A percentile compares a stretch with the other conserved stretches of the same genome.
Conservation (phyloP, 2,329 filamentous ascomycete species). For the Alternaria burnsii region DNA sequence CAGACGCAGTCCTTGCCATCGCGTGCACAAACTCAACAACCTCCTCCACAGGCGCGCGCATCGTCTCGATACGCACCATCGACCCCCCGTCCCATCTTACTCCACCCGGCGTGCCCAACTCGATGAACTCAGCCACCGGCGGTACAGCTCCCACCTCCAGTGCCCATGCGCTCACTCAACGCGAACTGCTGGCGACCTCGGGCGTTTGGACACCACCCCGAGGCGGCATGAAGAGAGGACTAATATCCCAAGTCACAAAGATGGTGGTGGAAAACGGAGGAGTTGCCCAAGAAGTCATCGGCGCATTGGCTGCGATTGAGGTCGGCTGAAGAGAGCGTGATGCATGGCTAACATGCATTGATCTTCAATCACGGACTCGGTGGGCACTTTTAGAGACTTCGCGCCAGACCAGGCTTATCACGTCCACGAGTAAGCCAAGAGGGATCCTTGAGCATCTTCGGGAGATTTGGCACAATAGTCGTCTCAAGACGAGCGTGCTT, state of each 20-base stretch:
- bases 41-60: slow-evolving; percentile 37
- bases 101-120: slow-evolving; percentile 58
- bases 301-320: slow-evolving; percentile 80
- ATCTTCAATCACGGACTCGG: slow-evolving; percentile 3
- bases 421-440: slow-evolving; percentile 1
- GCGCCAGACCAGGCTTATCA: neutral
- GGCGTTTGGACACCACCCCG: slow-evolving; percentile 87
- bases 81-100: slow-evolving; percentile 61
- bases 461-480: slow-evolving; percentile 1
- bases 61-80: slow-evolving; percentile 59
- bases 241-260: slow-evolving; percentile 78
- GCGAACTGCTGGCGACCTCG: slow-evolving; percentile 65
- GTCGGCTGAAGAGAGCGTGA: slow-evolving; percentile 36
- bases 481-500: slow-evolving; percentile 10
- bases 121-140: slow-evolving; percentile 57
- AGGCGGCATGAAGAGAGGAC: slow-evolving; percentile 79
- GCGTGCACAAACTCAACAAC: slow-evolving; percentile 66
- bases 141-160: slow-evolving; percentile 50
- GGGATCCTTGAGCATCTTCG: neutral
- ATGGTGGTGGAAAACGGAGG: slow-evolving; percentile 79
- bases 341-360: slow-evolving; percentile 2
- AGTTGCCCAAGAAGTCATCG: slow-evolving; percentile 85
- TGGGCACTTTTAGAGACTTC: slow-evolving; percentile 2
- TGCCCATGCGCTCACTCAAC: slow-evolving; percentile 52
- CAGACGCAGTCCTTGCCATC: slow-evolving; percentile 86